Conservation (phyloP, 345 rosid species). For the Ricinus communis region DNA sequence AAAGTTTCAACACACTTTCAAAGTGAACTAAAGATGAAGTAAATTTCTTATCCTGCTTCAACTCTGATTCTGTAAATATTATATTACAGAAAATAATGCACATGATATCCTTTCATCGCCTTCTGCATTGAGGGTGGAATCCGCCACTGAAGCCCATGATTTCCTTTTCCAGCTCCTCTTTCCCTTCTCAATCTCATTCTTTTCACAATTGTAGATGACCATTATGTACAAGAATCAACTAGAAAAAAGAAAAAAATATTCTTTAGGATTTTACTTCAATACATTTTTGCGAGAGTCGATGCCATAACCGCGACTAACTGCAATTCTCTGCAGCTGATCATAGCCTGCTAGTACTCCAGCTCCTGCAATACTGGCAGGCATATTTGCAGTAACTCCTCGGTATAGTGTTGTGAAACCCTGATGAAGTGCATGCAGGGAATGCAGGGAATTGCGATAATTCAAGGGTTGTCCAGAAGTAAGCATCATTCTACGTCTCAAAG, state of each 20-base stretch:
- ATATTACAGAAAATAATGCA: background rate
- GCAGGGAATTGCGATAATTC: slow-evolving; percentile 59
- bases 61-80: too few relatives aligned
- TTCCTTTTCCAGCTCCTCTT: background rate
- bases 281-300: slow-evolving; percentile 35
- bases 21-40: too few relatives aligned
- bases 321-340: slow-evolving; percentile 77
- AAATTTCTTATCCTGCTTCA: too few relatives aligned
- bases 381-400: slow-evolving; percentile 85
- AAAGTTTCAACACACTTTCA: too few relatives aligned
- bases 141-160: background rate
- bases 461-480: slow-evolving; percentile 79
- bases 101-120: background rate
- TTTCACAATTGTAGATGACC: background rate
- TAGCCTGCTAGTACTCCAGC: slow-evolving; percentile 94
- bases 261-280: slow-evolving; percentile 26
- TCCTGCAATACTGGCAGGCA: slow-evolving; percentile 94
- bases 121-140: background rate
- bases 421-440: slow-evolving; percentile 63
- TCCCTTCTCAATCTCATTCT: background rate
- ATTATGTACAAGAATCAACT: slow-evolving; percentile 5
- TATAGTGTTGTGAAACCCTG: slow-evolving; percentile 74
- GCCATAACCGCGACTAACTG: slow-evolving; percentile 41
- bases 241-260: background rate
- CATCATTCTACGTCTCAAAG: slow-evolving; percentile 91